Base-by-base conservation (phyloP, 441 rosid genomes). In the Syzygium syzygioides region DNA sequence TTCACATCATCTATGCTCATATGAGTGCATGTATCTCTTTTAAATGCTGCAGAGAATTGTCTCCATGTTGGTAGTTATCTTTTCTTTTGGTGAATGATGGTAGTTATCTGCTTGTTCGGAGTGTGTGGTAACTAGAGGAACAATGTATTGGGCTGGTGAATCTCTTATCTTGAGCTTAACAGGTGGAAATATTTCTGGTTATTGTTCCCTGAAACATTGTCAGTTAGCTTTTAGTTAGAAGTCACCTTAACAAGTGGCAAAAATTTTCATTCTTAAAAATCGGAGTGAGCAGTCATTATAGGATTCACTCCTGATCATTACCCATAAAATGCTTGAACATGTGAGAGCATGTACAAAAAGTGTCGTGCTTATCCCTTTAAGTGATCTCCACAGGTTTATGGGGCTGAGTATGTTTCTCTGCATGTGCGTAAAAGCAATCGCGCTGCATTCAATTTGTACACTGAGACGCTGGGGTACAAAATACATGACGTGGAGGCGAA, bases 351-450 rank as follows among this genome's bases (percentile, higher is more conserved):
- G 9, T 37, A 14, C 18, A 60, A 60, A 60, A n/a, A 6, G 17
- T 41, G 83, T 76, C 53, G 13, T 23, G n/a, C 83, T 76, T 76
- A 76, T 23, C 14, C 83, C 50, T 76, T 41, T 6, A 41, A 76
- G 83, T 23, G 83, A 76, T 71, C 52, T 23, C 32, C 4, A 54
- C 93, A 97, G 98, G 99, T 97, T 55, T 96, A 94, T 86, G 99
- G 94, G 50, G 99, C 99, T 37, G 99, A 96, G 92, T 96, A 97
- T 92, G 99, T 97, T n/a, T 97, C 99, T 0, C 89, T 97, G 87
- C 99, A 97, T 79, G 99, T 96, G 90, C 95, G 99, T 93, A 96
- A 96, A 96, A 96, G 99, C 91, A 97, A 97, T 86, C 92, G 99
- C 87, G 99, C 99, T 9, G 99, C 99, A 4, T 97, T 96, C 87